Evolutionary conservation across 2,329 filamentous ascomycete genomes (phyloP).

Genomic region (Beauveria scarabaeidicola): DNA sequence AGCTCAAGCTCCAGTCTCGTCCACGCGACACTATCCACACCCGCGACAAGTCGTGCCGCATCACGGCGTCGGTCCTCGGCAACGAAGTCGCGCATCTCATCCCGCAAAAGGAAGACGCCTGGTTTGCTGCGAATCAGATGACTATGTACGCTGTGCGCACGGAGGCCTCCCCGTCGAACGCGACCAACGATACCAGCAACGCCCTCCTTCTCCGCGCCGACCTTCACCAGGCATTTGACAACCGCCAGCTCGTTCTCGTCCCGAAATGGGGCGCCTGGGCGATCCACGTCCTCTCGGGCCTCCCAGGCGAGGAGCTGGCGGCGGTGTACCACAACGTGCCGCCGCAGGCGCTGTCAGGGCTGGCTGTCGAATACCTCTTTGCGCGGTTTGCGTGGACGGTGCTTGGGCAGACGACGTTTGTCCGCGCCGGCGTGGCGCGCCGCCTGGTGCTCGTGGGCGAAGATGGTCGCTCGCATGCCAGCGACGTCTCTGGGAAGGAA

Average conservation of each 20-base stretch:
- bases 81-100: not conserved
- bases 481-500: not conserved
- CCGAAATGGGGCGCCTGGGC: not conserved
- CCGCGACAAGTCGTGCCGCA: not conserved
- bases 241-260: not conserved
- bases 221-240: not conserved
- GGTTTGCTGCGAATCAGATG: not conserved
- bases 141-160: not conserved
- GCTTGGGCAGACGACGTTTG: not conserved
- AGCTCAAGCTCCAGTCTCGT: not conserved
- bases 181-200: not conserved
- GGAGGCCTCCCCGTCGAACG: not conserved
- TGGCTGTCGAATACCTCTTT: not conserved
- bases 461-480: not conserved
- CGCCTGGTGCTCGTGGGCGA: not conserved
- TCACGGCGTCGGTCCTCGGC: not conserved
- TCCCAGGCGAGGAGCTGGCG: not conserved
- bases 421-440: not conserved
- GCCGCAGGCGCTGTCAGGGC: not conserved
- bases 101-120: not conserved
- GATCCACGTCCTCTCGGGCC: not conserved
- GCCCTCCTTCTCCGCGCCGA: not conserved
- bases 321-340: not conserved
- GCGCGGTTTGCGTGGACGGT: not conserved
- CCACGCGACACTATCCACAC: not conserved